Evolutionary conservation across 176 grass and related monocot species (phyloP), one percentile per base, ranked within the genome.

Genomic region (Coix lacrymajobi): DNA sequence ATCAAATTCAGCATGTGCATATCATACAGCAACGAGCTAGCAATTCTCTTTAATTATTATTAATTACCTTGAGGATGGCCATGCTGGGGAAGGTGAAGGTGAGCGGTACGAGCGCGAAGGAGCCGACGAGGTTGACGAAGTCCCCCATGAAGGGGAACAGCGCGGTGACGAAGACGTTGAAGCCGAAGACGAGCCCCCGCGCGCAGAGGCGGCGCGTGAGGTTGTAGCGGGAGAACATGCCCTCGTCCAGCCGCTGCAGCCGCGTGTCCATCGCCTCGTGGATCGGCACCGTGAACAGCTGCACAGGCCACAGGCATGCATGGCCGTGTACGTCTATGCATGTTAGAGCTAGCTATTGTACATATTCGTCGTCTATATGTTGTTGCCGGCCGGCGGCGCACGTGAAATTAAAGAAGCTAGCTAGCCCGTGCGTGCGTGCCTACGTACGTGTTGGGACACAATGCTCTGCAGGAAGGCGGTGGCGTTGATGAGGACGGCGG

Each of bases 121-220:
- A 94, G 43, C 94, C 91, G 39, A 97, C 81, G 60, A 97, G 89
- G 87, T 94, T 97, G 44, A 97, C 94, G 56, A 97, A 92, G 84
- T 97, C 91, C 22, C 94, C 94, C 91, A 97, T 97, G 88, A 97
- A 97, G 0, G 94, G 94, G 82, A 97, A 94, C 43, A 94, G 65
- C 52, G 91, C 89, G 13, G 89, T 86, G 66, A 97, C 76, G 73
- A 97, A 79, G 58, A 88, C 45, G 94, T 97, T 97, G 45, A 83
- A 41, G 36, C 79, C 91, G 45, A 97, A 97, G 39, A 97, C 49
- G 30, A 90, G 4, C n/a, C 36, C 91, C 49, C 94, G 70, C 51
- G 81, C 69, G n/a, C 86, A 28, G 82, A 94, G 66, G 10, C 94
- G 71, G 1, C 89, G 80, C 44, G 78, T 29, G 26, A 97, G 86